phyloP scores from a whole-genome alignment of 2,329 filamentous ascomycete genomes.

The Coleophoma eucalyptorum region DNA sequence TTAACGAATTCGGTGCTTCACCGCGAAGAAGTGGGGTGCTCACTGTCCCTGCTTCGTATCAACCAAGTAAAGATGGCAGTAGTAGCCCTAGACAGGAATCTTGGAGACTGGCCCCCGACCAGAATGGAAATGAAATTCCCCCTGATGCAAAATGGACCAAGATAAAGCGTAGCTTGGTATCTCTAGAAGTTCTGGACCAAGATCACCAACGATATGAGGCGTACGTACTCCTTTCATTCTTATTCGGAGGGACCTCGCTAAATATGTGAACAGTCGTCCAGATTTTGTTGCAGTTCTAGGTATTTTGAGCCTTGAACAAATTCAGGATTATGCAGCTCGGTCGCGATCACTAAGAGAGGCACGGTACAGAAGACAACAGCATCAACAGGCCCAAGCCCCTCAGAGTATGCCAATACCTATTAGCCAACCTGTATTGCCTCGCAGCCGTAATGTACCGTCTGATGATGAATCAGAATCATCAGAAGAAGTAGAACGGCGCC shows the following conservation, averaged over 20 bases:
- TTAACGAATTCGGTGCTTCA: constrained; percentile 6
- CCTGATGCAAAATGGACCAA: constrained; percentile 57
- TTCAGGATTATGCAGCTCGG: constrained; percentile 45
- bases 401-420: constrained; percentile 5
- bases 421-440: constrained; percentile 1
- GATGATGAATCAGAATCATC: constrained; percentile 2
- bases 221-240: constrained; percentile 10
- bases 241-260: neutral
- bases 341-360: constrained; percentile 31
- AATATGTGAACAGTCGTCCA: constrained; percentile 33
- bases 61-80: constrained; percentile 4
- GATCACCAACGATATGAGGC: constrained; percentile 58
- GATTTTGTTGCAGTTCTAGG: constrained; percentile 59
- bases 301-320: constrained; percentile 45
- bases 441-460: constrained; percentile 10
- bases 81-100: constrained; percentile 11
- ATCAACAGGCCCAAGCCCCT: constrained; percentile 6
- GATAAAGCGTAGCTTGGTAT: constrained; percentile 50
- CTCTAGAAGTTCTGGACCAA: constrained; percentile 51
- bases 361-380: constrained; percentile 10
- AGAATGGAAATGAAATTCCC: constrained; percentile 51
- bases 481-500: neutral
- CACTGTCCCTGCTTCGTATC: constrained; percentile 10
- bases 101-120: constrained; percentile 47
- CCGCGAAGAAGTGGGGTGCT: constrained; percentile 12